A percentile compares a stretch with the other conserved stretches of the same genome.
These are phyloP conservation scores for Phoma herbarum DNA, from an alignment of 2,329 filamentous ascomycete species.

Conservation along the genomic window DNA sequence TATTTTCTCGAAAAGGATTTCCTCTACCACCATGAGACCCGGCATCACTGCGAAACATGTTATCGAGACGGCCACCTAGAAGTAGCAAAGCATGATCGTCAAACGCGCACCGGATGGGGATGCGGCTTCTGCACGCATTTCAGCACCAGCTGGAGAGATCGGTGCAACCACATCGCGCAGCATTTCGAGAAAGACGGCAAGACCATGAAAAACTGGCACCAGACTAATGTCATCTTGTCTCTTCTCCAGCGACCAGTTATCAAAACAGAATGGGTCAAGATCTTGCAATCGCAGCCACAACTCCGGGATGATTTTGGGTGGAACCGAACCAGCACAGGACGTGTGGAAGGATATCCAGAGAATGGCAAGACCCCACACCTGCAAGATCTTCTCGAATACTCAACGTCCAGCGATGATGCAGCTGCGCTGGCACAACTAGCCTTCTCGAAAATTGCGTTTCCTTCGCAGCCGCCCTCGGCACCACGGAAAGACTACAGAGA, in stretches of 20 bases:
- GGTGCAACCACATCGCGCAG: conserved; percentile 71
- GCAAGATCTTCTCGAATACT: conserved; percentile 45
- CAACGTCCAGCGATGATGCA: conserved; percentile 25
- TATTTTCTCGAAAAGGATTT: conserved; percentile 73
- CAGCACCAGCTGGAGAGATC: conserved; percentile 67
- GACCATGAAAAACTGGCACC: conserved; percentile 70
- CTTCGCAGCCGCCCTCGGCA: conserved; percentile 22
- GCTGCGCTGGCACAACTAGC: conserved; percentile 35
- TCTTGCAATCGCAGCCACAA: conserved; percentile 32
- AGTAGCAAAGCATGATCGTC: conserved; percentile 48
- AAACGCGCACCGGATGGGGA: conserved; percentile 67
- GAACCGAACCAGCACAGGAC: conserved; percentile 36
- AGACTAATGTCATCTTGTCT: conserved; percentile 71
- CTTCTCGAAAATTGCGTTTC: conserved; percentile 26
- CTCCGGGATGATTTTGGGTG: conserved; percentile 29
- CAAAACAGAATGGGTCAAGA: conserved; percentile 62
- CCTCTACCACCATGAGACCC: conserved; percentile 69
- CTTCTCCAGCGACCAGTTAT: conserved; percentile 69
- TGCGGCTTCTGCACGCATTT: conserved; percentile 73
- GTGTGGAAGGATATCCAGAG: conserved; percentile 44
- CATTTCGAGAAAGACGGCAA: conserved; percentile 65
- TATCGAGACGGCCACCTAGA: conserved; percentile 59
- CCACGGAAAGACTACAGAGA: conserved; percentile 26
- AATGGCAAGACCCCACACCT: conserved; percentile 30
- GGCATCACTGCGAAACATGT: conserved; percentile 65